These are phyloP conservation scores for Ustilago cynodontis DNA, from an alignment of 1,284 basidiomycete genomes.

Conservation along the genomic window DNA sequence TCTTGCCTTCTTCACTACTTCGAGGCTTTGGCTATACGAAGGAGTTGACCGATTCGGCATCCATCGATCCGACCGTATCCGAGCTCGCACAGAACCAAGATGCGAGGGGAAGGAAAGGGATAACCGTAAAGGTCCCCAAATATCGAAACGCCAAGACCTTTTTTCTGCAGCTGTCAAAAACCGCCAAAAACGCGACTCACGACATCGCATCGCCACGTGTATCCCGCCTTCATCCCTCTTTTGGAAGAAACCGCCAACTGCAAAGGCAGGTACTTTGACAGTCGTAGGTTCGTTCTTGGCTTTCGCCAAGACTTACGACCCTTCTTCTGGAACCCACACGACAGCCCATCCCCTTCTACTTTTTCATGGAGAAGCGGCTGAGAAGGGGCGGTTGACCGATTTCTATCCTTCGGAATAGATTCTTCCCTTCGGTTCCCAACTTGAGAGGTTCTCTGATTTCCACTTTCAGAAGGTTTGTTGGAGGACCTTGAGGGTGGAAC, in stretches of 20 bases:
- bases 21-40: too few relatives aligned
- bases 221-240: neutral
- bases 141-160: conserved; percentile 18
- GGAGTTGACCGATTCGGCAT: too few relatives aligned
- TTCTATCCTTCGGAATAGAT: too few relatives aligned
- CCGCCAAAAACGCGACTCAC: conserved; percentile 2
- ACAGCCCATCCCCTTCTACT: neutral
- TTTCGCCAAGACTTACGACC: too few relatives aligned
- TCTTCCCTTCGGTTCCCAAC: too few relatives aligned
- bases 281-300: neutral
- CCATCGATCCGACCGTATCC: neutral
- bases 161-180: conserved; percentile 14
- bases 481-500: conserved; percentile 3
- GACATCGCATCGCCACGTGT: conserved; percentile 13
- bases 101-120: neutral
- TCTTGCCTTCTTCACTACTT: neutral
- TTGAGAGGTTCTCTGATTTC: too few relatives aligned
- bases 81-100: neutral
- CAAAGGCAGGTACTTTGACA: neutral
- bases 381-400: too few relatives aligned
- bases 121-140: conserved; percentile 13
- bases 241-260: neutral
- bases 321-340: neutral
- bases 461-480: neutral
- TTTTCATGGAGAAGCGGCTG: neutral